Conservation (phyloP, 306 rosid genomes). For the Vigna mungo region DNA sequence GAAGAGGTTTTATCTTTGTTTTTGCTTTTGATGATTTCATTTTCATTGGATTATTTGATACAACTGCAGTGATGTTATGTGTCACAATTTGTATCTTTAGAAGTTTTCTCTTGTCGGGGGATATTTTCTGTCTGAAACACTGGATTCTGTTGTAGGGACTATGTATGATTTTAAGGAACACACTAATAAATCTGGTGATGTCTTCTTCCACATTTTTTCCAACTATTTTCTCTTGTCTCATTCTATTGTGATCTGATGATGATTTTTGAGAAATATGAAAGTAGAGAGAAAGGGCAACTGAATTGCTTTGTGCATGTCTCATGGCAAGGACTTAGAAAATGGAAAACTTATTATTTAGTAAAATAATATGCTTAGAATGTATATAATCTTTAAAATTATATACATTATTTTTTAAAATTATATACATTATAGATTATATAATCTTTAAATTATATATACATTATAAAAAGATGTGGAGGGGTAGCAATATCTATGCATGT, state of each 20-base stretch:
- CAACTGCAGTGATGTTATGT: conserved; percentile 50
- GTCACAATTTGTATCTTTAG: conserved; percentile 45
- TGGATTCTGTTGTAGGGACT: conserved; percentile 46
- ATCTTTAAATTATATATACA: too few relatives aligned
- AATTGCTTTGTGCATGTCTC: not conserved
- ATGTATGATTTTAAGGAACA: conserved; percentile 36
- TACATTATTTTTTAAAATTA: too few relatives aligned
- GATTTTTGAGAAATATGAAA: conserved; percentile 1
- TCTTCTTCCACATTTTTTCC: not conserved
- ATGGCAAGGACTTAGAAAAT: not conserved
- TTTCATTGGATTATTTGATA: conserved; percentile 49
- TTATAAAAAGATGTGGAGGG: too few relatives aligned
- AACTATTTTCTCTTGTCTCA: not conserved
- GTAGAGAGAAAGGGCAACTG: not conserved
- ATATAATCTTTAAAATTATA: too few relatives aligned
- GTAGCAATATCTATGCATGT: too few relatives aligned
- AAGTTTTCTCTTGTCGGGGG: conserved; percentile 23
- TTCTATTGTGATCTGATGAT: not conserved
- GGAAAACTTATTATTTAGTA: too few relatives aligned
- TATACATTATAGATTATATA: too few relatives aligned
- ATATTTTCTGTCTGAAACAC: conserved; percentile 32
- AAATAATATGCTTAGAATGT: too few relatives aligned
- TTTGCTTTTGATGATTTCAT: conserved; percentile 40
- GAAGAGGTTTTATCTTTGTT: conserved; percentile 43
- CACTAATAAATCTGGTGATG: conserved; percentile 40